Evolutionary conservation across 805 yeast genomes (phyloP), one percentile per base, ranked within the genome.

Genomic region (Metschnikowia vanudenii): DNA sequence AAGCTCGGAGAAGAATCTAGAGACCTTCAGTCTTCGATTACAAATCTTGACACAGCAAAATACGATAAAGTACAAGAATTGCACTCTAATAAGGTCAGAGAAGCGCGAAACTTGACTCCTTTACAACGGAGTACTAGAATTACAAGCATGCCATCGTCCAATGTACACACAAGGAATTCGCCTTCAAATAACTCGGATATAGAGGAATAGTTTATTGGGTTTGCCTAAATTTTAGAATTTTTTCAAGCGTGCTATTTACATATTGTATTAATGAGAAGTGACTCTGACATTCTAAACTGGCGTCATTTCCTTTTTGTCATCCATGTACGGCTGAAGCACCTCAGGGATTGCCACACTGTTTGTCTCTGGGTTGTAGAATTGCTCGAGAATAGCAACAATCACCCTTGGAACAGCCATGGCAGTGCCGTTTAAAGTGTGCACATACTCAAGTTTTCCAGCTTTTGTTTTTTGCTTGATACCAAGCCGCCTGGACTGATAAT

Each of bases 331-430:
- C 50, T 81, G 75, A 42, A 91, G 70, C 1, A 80, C 86, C 37
- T 78, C 65, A 4, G 97, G 97, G 43, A 91, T 78, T 11, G 60
- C 52, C 5, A 91, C 76, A 4, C 74, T 63, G 12, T 80, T 67
- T 0, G 78, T 74, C 3, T 54, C 64, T 2, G 82, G 77, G 51
- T 89, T 84, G 59, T 86, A 94, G 55, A 77, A 78, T 62, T 86
- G 94, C 67, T 94, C 99, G 4, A 92, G 69, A n/a, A 94, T 75
- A 1, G 98, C 97, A 17, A 91, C 76, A 16, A 94, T 82, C 1
- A 91, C 84, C 49, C 99, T 73, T 2, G 99, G 99, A 13, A 92
- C 84, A 1, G 99, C 99, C 78, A 91, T 77, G 1, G 96, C 96
- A 0, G 99, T 94, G 14, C 97, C 99, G 55, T 94, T 94, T 38